Base-by-base conservation (phyloP, 2,329 filamentous ascomycete genomes). In the Aspergillus fijiensis region DNA sequence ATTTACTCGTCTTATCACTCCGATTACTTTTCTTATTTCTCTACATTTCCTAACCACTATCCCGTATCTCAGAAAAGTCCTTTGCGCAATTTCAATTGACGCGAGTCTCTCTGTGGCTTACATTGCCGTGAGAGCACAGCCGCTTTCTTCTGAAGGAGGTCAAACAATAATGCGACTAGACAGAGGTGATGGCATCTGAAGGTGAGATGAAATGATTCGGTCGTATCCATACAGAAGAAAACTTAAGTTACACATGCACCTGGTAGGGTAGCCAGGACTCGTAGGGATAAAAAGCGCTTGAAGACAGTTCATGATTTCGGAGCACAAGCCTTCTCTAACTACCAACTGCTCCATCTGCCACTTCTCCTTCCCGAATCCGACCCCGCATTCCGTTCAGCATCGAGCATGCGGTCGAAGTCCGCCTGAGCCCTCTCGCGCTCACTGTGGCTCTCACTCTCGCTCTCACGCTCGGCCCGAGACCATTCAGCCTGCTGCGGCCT, bases 351-450 rank as follows among this genome's bases (percentile, higher is more conserved):
- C 65, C 67, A 67, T 31, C 27, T 31, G 5, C 27, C 42, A 4
- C 63, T 64, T 47, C 29, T 59, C 23, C 53, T 58, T 21, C 33
- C 7, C 63, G 31, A 47, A 19, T 69, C 69, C 33, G 47, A 61
- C 6, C 65, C 61, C 21, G 57, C 58, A 25, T 72, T 71, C 53
- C 77, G 66, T 65, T 80, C 79, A 0, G 70, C 63, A 3, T 81
- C 78, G 19, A 81, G 60, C 70, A 80, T 69, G 11, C 68, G 68
- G 60, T 81, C 76, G 55, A 81, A 81, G 3, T 80, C 75, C 9
- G 71, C 74, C 58, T 78, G 78, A 3, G 78, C 76, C 56, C 74
- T 70, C 47, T 79, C 73, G 51, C 71, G 70, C 27, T 76, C 74
- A 5, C 67, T 65, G 25, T 65, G 65, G 19, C 63, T 61, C 3